A percentile compares a stretch with the other conserved stretches of the same genome.
Evolutionary conservation across 164 flowering plant species (phyloP).

Genomic region (Akebia trifoliata): DNA sequence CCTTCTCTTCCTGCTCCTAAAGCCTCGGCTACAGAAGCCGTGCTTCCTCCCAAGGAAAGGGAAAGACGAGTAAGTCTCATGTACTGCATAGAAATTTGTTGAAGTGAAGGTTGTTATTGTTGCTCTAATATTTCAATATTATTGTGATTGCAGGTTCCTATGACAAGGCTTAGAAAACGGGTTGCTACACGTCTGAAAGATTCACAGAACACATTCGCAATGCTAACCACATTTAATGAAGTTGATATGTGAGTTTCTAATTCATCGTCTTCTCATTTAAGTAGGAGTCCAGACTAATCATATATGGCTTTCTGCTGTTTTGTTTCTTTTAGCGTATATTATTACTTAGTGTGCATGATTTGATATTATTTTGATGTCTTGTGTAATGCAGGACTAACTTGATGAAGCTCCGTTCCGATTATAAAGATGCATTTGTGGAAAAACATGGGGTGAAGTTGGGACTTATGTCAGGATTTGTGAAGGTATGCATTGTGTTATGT

Average conservation of each 20-base stretch:
- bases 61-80: constrained; percentile 74
- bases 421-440: constrained; percentile 87
- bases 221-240: constrained; percentile 74
- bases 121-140: neutral
- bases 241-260: constrained; percentile 71
- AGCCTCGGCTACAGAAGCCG: constrained; percentile 66
- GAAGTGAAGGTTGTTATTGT: neutral
- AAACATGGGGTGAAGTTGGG: constrained; percentile 97
- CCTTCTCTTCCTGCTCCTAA: constrained; percentile 48
- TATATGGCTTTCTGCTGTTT: too few species aligned
- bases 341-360: neutral
- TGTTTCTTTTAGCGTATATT: too few species aligned
- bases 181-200: constrained; percentile 70
- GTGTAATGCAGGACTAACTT: constrained; percentile 73
- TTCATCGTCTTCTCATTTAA: too few species aligned
- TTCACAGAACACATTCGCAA: constrained; percentile 73
- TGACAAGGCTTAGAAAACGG: constrained; percentile 70
- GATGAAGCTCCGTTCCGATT: constrained; percentile 95
- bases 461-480: constrained; percentile 93
- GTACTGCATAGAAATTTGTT: neutral
- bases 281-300: too few species aligned
- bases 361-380: constrained; percentile 6
- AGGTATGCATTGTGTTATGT: constrained; percentile 34
- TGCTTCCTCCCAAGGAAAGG: constrained; percentile 95
- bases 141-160: constrained; percentile 46